Conservation (phyloP, 805 yeast species). For the Candida maris region DNA sequence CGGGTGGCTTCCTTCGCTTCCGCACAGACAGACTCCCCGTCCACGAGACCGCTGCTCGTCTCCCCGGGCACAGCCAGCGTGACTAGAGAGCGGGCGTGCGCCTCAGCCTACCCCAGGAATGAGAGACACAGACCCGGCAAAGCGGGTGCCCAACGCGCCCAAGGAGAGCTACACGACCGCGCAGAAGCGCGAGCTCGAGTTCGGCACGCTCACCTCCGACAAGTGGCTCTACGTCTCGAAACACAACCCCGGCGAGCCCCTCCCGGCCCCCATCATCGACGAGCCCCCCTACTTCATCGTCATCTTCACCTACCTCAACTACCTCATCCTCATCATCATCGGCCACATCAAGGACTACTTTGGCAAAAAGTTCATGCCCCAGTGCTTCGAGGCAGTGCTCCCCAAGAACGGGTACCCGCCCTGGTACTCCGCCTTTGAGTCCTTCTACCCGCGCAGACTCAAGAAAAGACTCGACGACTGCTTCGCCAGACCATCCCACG, state of each 20-base stretch:
- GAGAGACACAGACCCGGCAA: slow-evolving; percentile 6
- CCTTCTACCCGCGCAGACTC: slow-evolving; percentile 88
- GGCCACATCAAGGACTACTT: slow-evolving; percentile 91
- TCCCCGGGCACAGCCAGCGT: no score
- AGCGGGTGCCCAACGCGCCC: slow-evolving; percentile 33
- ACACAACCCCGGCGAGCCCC: slow-evolving; percentile 53
- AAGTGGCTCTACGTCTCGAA: slow-evolving; percentile 61
- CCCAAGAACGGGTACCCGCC: slow-evolving; percentile 93
- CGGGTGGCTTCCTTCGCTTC: not conserved
- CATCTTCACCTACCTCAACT: slow-evolving; percentile 79
- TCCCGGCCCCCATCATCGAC: slow-evolving; percentile 58
- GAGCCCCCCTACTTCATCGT: slow-evolving; percentile 84
- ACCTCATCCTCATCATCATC: slow-evolving; percentile 75
- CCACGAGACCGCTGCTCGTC: no score
- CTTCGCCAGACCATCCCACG: slow-evolving; percentile 93
- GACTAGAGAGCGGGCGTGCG: no score
- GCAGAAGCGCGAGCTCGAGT: slow-evolving; percentile 59
- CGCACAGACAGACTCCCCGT: not conserved
- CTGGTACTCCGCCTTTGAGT: slow-evolving; percentile 89
- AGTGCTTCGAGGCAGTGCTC: slow-evolving; percentile 59
- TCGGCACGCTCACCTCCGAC: slow-evolving; percentile 63
- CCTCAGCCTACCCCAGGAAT: no score
- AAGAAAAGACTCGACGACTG: slow-evolving; percentile 90
- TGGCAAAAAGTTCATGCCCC: slow-evolving; percentile 69
- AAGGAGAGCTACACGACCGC: slow-evolving; percentile 23